Evolutionary conservation across 495 filamentous ascomycete species (phyloP).

Genomic region (Penicillium longicatenatum): DNA sequence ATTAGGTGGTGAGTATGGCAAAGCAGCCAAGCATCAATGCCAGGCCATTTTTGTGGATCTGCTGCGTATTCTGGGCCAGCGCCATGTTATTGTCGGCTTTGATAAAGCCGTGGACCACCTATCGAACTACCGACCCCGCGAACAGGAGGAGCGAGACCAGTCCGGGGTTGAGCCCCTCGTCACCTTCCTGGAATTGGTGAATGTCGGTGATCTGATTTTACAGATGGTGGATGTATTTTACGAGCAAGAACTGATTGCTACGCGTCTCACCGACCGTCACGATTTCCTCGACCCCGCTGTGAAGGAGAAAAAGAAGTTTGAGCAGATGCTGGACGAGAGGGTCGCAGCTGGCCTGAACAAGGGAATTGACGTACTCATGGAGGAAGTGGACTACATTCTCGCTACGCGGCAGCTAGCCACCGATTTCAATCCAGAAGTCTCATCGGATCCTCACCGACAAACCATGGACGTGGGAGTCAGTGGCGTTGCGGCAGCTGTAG

Average conservation of each 20-base stretch:
- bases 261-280: conserved; percentile 83
- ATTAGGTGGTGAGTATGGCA: conserved; percentile 75
- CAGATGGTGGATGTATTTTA: conserved; percentile 99
- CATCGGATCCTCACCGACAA: conserved; percentile 44
- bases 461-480: conserved; percentile 80
- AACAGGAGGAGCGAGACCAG: conserved; percentile 70
- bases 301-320: conserved; percentile 96
- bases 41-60: conserved; percentile 84
- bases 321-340: conserved; percentile 97
- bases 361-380: conserved; percentile 97
- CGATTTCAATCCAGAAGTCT: conserved; percentile 82
- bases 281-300: conserved; percentile 92
- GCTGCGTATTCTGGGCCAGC: conserved; percentile 76
- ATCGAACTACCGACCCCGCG: conserved; percentile 85
- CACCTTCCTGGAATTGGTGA: conserved; percentile 96
- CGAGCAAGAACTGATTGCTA: conserved; percentile 84
- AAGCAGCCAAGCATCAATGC: conserved; percentile 87
- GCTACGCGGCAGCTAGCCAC: conserved; percentile 83
- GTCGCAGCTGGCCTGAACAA: conserved; percentile 95
- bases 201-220: conserved; percentile 95
- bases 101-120: conserved; percentile 90
- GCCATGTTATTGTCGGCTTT: conserved; percentile 91
- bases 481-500: conserved; percentile 72
- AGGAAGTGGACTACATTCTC: conserved; percentile 94
- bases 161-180: conserved; percentile 86